phyloP scores from a whole-genome alignment of 116 monocot species.

The Phalaenopsis hybrid region DNA sequence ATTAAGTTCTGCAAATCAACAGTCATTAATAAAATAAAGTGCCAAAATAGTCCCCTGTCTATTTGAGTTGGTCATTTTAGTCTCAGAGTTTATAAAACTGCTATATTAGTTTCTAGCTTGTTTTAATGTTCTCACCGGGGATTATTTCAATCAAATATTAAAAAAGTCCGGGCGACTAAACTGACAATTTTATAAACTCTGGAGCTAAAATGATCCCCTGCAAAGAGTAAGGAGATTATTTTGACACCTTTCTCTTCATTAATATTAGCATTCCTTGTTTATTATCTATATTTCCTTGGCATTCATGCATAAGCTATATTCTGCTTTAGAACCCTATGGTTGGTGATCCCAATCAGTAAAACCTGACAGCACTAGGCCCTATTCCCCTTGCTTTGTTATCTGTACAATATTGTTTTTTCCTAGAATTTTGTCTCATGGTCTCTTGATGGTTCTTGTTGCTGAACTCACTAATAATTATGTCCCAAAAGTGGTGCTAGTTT shows the following conservation, averaged over 20 bases:
- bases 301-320: background rate
- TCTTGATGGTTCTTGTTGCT: background rate
- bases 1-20: background rate
- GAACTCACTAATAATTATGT: background rate
- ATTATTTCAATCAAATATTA: no score
- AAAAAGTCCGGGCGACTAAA: no score
- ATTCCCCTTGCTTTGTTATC: background rate
- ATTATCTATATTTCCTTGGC: background rate
- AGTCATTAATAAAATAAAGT: background rate
- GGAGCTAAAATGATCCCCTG: no score
- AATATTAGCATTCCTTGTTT: background rate
- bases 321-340: background rate
- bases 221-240: no score
- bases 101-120: no score
- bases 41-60: no score
- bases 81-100: no score
- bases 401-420: background rate
- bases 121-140: no score
- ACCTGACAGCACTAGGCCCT: background rate
- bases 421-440: background rate
- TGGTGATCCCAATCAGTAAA: background rate
- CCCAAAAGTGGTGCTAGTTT: background rate
- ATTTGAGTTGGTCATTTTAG: no score
- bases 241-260: no score
- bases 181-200: no score